phyloP scores from a whole-genome alignment of 208 protist genomes.

The Strigomonas galati region DNA sequence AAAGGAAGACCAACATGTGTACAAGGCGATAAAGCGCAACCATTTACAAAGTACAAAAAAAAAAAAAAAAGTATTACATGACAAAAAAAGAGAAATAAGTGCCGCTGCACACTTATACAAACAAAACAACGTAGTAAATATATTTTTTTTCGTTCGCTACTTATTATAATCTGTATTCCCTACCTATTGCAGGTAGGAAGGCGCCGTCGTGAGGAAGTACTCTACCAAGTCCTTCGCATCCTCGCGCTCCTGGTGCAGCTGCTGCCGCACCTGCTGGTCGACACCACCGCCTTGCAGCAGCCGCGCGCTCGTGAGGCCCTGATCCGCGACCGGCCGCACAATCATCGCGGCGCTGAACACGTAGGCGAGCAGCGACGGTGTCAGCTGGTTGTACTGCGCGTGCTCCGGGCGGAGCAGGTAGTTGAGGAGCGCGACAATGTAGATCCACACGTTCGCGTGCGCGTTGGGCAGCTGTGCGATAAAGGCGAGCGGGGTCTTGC shows the following conservation, averaged over 20 bases:
- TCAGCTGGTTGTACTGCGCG: constrained; percentile 56
- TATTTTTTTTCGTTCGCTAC: too few species aligned
- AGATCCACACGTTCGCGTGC: constrained; percentile 84
- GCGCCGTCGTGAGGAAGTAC: constrained; percentile 70
- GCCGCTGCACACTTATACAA: not conserved
- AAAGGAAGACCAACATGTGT: too few species aligned
- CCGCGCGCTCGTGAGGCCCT: constrained; percentile 24
- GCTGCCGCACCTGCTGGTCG: constrained; percentile 59
- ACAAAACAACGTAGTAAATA: not conserved
- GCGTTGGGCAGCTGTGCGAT: constrained; percentile 68
- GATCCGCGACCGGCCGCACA: constrained; percentile 29
- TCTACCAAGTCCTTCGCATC: constrained; percentile 63
- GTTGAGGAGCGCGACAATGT: constrained; percentile 81
- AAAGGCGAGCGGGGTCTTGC: constrained; percentile 53
- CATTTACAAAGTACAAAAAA: too few species aligned
- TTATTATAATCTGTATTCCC: too few species aligned
- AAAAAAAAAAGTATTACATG: too few species aligned
- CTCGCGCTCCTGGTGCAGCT: constrained; percentile 63
- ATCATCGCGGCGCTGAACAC: constrained; percentile 69
- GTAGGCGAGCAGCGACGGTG: constrained; percentile 46
- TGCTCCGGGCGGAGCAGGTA: constrained; percentile 71
- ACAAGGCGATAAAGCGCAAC: too few species aligned
- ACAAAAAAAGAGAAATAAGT: not conserved
- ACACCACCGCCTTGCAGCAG: constrained; percentile 43
- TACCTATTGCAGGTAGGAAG: constrained; percentile 34